Conservation (phyloP, 768 basidiomycete species). For the Lactifluus piperatus region DNA sequence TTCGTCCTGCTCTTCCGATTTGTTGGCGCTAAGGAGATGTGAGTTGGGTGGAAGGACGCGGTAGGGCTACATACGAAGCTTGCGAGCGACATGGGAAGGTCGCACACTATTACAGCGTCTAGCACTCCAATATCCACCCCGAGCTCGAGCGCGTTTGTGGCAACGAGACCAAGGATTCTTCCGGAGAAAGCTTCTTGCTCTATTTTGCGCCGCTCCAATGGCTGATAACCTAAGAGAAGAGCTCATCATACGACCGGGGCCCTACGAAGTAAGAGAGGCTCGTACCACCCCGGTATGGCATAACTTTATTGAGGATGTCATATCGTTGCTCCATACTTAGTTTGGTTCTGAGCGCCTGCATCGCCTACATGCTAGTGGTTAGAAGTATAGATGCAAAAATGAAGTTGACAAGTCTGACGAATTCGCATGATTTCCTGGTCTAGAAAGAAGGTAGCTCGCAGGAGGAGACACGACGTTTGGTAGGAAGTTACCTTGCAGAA, state of each 20-base stretch:
- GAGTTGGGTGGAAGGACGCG: background rate
- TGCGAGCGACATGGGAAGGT: conserved; percentile 71
- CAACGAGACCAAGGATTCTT: conserved; percentile 73
- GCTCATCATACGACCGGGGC: background rate
- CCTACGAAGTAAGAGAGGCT: background rate
- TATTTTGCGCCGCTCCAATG: conserved; percentile 70
- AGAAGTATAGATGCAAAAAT: background rate
- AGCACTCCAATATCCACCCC: conserved; percentile 88
- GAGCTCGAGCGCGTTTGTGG: conserved; percentile 85
- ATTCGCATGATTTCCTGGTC: conserved; percentile 76
- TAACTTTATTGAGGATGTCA: conserved; percentile 69
- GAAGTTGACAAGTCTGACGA: conserved; percentile 37
- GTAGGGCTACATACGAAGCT: conserved; percentile 51
- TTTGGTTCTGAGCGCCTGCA: conserved; percentile 66
- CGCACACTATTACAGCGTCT: conserved; percentile 84
- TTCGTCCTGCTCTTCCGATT: conserved; percentile 78
- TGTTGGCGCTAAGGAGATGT: conserved; percentile 62
- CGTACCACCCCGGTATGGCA: conserved; percentile 77
- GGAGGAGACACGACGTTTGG: background rate
- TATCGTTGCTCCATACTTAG: conserved; percentile 65
- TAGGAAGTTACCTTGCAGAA: conserved; percentile 63
- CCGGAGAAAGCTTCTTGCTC: conserved; percentile 85
- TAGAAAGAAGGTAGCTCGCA: conserved; percentile 24
- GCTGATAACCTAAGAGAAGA: background rate
- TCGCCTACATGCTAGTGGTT: conserved; percentile 39